These are phyloP conservation scores for Fonsecaea nubica DNA, from an alignment of 2,329 filamentous ascomycete species.

Conservation along the genomic window DNA sequence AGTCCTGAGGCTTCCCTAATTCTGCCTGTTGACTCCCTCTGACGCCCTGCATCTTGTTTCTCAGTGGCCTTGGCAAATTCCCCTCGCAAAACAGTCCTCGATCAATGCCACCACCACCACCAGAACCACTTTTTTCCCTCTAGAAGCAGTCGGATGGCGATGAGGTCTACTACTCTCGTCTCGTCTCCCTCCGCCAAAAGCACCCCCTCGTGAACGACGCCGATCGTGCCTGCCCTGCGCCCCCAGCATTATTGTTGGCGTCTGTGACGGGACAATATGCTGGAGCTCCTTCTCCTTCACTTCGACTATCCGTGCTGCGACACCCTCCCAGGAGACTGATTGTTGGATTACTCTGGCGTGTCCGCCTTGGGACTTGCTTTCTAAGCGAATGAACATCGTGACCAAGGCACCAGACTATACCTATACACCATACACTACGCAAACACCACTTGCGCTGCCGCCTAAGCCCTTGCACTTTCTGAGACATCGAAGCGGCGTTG, in stretches of 20 bases:
- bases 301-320: constrained; percentile 29
- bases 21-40: background rate
- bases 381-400: constrained; percentile 10
- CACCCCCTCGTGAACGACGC: background rate
- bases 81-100: constrained; percentile 7
- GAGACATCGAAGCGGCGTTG: constrained; percentile 17
- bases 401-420: background rate
- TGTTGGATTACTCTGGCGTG: constrained; percentile 9
- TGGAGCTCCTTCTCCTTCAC: constrained; percentile 21
- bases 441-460: constrained; percentile 4
- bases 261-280: constrained; percentile 33
- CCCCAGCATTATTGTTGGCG: constrained; percentile 23
- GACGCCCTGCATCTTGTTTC: constrained; percentile 4
- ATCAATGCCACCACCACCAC: background rate
- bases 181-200: constrained; percentile 5
- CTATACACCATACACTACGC: constrained; percentile 11
- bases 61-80: constrained; percentile 5
- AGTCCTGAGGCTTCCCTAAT: constrained; percentile 2
- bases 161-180: constrained; percentile 9
- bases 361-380: constrained; percentile 8
- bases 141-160: background rate
- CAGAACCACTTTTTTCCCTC: constrained; percentile 3
- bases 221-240: constrained; percentile 24
- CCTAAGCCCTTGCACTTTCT: constrained; percentile 15
- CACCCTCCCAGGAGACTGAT: constrained; percentile 36